Evolutionary conservation across 805 yeast species (phyloP).

Genomic region (Candida gorgasii): DNA sequence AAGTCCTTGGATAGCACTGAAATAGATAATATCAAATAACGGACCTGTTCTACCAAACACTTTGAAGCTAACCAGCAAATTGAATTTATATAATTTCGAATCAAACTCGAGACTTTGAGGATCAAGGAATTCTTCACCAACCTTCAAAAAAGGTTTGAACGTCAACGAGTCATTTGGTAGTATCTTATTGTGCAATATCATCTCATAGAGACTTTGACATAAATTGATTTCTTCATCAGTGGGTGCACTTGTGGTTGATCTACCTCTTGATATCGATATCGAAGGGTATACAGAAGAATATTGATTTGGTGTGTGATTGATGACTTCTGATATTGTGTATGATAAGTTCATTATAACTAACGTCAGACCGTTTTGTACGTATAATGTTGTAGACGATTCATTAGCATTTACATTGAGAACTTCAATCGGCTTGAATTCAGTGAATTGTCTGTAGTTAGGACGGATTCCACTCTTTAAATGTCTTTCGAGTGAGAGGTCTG

Average conservation of each 20-base stretch:
- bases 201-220: constrained; percentile 64
- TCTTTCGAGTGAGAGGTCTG: constrained; percentile 78
- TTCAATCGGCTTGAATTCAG: constrained; percentile 66
- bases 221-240: constrained; percentile 81
- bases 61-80: constrained; percentile 69
- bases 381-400: constrained; percentile 10
- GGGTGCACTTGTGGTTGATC: constrained; percentile 79
- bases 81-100: constrained; percentile 34
- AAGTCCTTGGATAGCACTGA: constrained; percentile 64
- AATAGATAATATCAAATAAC: constrained; percentile 73
- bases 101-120: constrained; percentile 10
- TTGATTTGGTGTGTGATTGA: constrained; percentile 14
- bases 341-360: constrained; percentile 13
- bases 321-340: constrained; percentile 10
- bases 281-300: constrained; percentile 59
- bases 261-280: constrained; percentile 74
- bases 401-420: constrained; percentile 32
- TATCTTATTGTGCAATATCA: constrained; percentile 56
- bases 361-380: constrained; percentile 17
- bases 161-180: constrained; percentile 35
- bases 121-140: constrained; percentile 11
- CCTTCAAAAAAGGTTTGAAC: constrained; percentile 27
- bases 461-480: constrained; percentile 75
- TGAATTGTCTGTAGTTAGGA: constrained; percentile 69
- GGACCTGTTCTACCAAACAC: constrained; percentile 84